These are phyloP conservation scores for Paracorniculantispora psalliotae DNA, from an alignment of 2,329 filamentous ascomycete genomes.

Conservation along the genomic window DNA sequence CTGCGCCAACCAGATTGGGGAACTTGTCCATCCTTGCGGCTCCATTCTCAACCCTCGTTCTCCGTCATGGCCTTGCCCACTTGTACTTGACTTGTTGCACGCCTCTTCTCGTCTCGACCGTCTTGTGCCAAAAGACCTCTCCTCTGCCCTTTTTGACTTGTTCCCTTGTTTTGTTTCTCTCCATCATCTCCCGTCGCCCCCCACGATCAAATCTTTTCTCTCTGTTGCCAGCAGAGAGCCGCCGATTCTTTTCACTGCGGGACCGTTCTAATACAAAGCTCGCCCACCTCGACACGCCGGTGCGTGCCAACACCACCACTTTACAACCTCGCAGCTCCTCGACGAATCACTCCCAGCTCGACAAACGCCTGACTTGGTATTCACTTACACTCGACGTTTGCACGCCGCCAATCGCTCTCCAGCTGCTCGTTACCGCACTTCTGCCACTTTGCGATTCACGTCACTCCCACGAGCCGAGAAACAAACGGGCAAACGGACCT, in stretches of 20 bases:
- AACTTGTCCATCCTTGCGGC: not conserved
- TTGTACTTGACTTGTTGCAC: conserved; percentile 1
- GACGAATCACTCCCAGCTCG: not conserved
- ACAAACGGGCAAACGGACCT: conserved; percentile 8
- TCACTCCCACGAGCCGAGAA: not conserved
- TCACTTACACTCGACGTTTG: conserved; percentile 7
- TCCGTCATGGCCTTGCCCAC: not conserved
- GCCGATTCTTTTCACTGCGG: not conserved
- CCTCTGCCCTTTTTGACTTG: not conserved
- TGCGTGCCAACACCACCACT: conserved; percentile 1
- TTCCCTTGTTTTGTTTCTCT: conserved; percentile 2
- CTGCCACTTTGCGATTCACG: not conserved
- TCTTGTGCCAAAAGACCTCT: not conserved
- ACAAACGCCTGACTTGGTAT: conserved; percentile 3
- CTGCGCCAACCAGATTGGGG: not conserved
- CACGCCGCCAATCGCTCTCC: not conserved
- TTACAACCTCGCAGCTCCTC: not conserved
- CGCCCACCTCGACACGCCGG: conserved; percentile 1
- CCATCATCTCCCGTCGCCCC: not conserved
- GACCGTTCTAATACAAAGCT: not conserved
- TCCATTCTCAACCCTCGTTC: conserved; percentile 1
- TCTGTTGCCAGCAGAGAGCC: not conserved
- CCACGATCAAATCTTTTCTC: not conserved
- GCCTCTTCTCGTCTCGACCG: not conserved
- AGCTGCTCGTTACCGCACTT: not conserved